Evolutionary conservation across 169 alveolate species (phyloP), one percentile per base, ranked within the genome.

Genomic region (Cryptosporidium bovis): DNA sequence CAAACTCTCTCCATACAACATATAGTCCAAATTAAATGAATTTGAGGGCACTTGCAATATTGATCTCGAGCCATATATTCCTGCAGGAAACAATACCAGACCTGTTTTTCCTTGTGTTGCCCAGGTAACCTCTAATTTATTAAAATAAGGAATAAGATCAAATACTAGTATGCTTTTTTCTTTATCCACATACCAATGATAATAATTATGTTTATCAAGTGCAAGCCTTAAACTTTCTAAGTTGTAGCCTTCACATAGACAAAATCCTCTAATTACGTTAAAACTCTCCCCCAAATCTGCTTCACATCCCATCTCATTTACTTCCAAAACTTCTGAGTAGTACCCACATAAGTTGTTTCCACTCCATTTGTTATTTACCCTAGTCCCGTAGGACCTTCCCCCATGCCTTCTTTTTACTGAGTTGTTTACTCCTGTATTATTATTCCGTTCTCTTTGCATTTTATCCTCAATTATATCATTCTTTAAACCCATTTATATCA

Each of bases 151-250:
- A 36, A 40, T 60, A 20, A 77, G 40, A 27, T 77, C 71, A 62
- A 77, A 77, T 6, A 20, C 87, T 18, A 77, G 29, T 36, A 77
- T 77, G 33, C 27, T 56, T 20, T 77, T 77, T 24, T 77, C 87
- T n/a, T 77, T 77, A 24, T 77, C 87, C 8, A 62, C 87, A 62
- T 77, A 77, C 87, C 87, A 77, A 60, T 62, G 62, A 40, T 36
- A 40, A 29, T 77, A 77, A 20, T 77, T 77, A 62, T 77, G 87
- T 20, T 62, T 77, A 2, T 77, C 34, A 13, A 77, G 51, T n/a
- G 87, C 77, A 2, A 71, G 64, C 3, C 51, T 13, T 16, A 77
- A 34, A 24, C 87, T 60, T 44, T 77, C 87, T 6, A 77, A 48
- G 40, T 77, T 62, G 40, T 77, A 77, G 13, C 71, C 77, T 77